Evolutionary conservation across 352 stramenopile genomes (phyloP), one percentile per base, ranked within the genome.

Genomic region (Phytophthora sp.): DNA sequence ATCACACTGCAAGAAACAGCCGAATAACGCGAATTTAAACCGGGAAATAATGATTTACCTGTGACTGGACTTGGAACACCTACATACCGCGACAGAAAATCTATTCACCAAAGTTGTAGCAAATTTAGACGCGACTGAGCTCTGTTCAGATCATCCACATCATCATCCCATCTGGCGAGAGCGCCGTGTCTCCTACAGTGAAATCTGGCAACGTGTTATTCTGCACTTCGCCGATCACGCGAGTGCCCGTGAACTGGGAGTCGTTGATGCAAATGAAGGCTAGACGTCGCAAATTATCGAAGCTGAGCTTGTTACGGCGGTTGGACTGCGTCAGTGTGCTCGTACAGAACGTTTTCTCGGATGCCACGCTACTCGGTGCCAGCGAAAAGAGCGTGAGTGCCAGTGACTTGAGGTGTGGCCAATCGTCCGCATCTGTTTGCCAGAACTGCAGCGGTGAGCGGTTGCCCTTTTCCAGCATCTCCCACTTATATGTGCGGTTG

Each of bases 121-220:
- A n/a, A n/a, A n/a, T n/a, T n/a, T n/a, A 46, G n/a, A 27, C 20
- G 3, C 39, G n/a, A 20, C n/a, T n/a, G n/a, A n/a, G n/a, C n/a
- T n/a, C n/a, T n/a, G n/a, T 54, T 80, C 47, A 93, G 53, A 93
- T 93, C 84, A 93, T 93, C 84, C 84, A 93, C 82, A 93, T 91
- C 81, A 91, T 93, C 84, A 93, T 91, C 26, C 82, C 84, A 23
- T 93, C 84, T 2, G 84, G 79, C 1, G 81, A 93, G 12, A 93
- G 67, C 3, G 77, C 80, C 18, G 84, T 76, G 44, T 91, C 82
- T 11, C 76, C 79, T 69, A 91, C 86, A 3, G 74, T 84, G 45
- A 91, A 91, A 69, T 93, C 84, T 7, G 84, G 79, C 38, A 93
- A 59, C 15, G 77, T 59, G 58, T 83, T 88, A 52, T 79, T 85